phyloP scores from a whole-genome alignment of 106 monocot species.

The Dendrobium chrysotoxum region DNA sequence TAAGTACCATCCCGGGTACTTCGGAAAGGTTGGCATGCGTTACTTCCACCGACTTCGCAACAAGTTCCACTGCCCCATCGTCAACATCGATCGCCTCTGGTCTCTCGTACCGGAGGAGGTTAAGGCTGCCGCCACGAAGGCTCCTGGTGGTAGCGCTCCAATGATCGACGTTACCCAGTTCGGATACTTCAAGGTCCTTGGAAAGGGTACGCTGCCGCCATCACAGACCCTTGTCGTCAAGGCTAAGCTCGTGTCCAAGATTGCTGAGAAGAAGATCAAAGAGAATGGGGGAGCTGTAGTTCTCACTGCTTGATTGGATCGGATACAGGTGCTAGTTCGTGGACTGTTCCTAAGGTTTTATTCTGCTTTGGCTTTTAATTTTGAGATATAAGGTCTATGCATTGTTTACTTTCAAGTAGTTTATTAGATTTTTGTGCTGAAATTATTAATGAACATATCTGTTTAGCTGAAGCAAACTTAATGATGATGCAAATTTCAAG shows the following conservation, averaged over 20 bases:
- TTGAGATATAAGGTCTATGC: background rate
- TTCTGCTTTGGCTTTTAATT: background rate
- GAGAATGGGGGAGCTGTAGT: constrained; percentile 50
- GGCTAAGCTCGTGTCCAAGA: constrained; percentile 65
- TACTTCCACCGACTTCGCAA: constrained; percentile 41
- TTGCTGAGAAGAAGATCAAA: constrained; percentile 69
- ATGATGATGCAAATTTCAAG: no score
- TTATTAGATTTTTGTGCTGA: background rate
- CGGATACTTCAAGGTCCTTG: constrained; percentile 39
- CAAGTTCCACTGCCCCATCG: constrained; percentile 38
- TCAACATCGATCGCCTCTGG: constrained; percentile 47
- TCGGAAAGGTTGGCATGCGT: constrained; percentile 41
- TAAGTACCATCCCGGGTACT: constrained; percentile 41
- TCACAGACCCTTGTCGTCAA: constrained; percentile 44
- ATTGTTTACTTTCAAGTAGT: background rate
- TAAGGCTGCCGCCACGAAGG: constrained; percentile 16
- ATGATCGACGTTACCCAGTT: constrained; percentile 40
- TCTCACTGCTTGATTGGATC: constrained; percentile 41
- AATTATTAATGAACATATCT: background rate
- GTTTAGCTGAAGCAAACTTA: background rate
- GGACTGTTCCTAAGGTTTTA: background rate
- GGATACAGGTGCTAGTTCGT: background rate
- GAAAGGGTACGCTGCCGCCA: constrained; percentile 55
- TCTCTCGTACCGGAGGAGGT: constrained; percentile 36
- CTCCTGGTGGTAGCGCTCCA: constrained; percentile 12